phyloP scores from a whole-genome alignment of 139 green algal species.

The Dunaliella primolecta region DNA sequence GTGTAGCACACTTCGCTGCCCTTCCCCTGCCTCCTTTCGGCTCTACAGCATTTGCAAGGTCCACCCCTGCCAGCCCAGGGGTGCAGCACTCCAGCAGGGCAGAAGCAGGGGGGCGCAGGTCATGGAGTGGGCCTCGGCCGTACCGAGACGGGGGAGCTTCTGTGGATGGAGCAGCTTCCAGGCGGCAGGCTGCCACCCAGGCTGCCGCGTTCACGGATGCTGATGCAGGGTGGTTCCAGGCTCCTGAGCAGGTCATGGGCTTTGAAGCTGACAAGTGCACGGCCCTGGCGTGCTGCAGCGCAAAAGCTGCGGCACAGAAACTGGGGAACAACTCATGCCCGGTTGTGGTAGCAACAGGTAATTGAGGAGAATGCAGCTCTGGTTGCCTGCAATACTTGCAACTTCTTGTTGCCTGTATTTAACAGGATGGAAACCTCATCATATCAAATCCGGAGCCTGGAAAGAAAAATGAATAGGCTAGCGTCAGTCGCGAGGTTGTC shows the following conservation, averaged over 20 bases:
- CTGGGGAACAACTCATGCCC: not conserved
- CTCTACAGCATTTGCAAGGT: not conserved
- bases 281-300: not conserved
- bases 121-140: not conserved
- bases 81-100: too few species aligned
- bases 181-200: too few species aligned
- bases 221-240: not conserved
- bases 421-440: too few species aligned
- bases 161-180: too few species aligned
- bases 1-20: too few species aligned
- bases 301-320: not conserved
- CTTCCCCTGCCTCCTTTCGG: not conserved
- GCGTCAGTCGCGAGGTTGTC: too few species aligned
- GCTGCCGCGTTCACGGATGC: not conserved
- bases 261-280: not conserved
- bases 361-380: too few species aligned
- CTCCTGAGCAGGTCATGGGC: not conserved
- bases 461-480: too few species aligned
- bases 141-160: not conserved
- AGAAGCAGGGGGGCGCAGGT: not conserved
- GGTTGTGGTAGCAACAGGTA: not conserved
- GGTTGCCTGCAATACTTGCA: too few species aligned
- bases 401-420: too few species aligned
- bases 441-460: too few species aligned
- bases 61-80: not conserved